Conservation (phyloP, 2,329 filamentous ascomycete species). For the Tolypocladium tundrense region DNA sequence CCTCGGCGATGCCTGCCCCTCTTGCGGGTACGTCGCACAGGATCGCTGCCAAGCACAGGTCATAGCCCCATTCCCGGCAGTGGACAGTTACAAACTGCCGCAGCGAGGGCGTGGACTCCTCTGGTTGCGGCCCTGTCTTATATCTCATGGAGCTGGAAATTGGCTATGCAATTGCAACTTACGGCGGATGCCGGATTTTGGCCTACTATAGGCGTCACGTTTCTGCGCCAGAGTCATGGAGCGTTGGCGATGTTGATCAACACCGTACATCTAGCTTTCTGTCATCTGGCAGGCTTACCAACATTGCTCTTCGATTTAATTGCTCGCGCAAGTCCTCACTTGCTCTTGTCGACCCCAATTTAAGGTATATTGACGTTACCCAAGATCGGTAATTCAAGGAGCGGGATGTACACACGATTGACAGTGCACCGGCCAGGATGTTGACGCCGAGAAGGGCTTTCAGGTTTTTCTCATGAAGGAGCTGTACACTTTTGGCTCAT, state of each 20-base stretch:
- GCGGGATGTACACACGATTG: neutral
- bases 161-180: neutral
- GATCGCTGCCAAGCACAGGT: neutral
- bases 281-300: neutral
- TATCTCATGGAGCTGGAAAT: neutral
- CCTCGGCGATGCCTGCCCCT: no score
- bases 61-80: neutral
- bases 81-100: neutral
- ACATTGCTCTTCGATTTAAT: neutral
- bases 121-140: neutral
- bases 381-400: neutral
- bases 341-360: neutral
- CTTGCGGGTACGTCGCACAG: neutral
- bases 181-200: neutral
- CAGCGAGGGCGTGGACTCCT: neutral
- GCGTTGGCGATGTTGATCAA: neutral
- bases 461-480: neutral
- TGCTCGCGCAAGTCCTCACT: neutral
- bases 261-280: no score
- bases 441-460: neutral
- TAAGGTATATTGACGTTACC: neutral
- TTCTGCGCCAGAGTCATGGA: neutral
- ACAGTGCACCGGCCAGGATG: neutral
- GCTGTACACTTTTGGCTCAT: neutral
- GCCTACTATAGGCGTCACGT: neutral